These are phyloP conservation scores for Sordariomycetes sp. DNA, from an alignment of 2,329 filamentous ascomycete genomes.

Conservation along the genomic window DNA sequence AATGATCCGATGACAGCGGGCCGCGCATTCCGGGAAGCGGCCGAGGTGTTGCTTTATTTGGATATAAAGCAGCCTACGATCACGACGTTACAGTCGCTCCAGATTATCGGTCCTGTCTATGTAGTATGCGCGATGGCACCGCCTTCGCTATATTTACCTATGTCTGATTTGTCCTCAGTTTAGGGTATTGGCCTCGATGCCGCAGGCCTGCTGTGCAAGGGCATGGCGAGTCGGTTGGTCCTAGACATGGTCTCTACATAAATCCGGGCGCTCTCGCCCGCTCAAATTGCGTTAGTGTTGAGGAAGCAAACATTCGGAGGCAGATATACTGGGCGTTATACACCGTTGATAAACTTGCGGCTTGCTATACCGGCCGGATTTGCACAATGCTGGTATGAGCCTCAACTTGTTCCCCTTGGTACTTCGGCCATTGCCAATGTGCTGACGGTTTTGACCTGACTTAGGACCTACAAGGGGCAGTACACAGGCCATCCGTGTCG, in stretches of 20 bases:
- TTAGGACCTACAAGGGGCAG: neutral
- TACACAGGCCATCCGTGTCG: neutral
- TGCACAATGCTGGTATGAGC: neutral
- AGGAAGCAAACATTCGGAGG: neutral
- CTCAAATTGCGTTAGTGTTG: neutral
- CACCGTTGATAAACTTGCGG: neutral
- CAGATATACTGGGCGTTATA: neutral
- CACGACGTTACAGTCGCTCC: conserved; percentile 21
- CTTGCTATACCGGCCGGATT: neutral
- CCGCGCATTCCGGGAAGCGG: conserved; percentile 14
- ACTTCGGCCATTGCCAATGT: too few relatives aligned
- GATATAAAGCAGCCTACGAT: conserved; percentile 16
- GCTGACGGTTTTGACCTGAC: neutral
- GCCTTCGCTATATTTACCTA: too few relatives aligned
- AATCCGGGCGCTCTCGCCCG: conserved; percentile 8
- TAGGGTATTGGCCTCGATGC: conserved; percentile 20
- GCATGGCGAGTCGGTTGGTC: conserved; percentile 19
- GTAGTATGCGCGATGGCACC: conserved; percentile 7
- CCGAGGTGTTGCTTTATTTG: conserved; percentile 10
- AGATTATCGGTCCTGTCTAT: conserved; percentile 16
- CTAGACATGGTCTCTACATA: conserved; percentile 22
- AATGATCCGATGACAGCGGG: conserved; percentile 19
- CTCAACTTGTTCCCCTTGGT: too few relatives aligned
- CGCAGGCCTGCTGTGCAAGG: conserved; percentile 20
- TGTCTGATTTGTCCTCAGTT: neutral